Evolutionary conservation across 176 grass and related monocot species (phyloP), one percentile per base, ranked within the genome.

Genomic region (Avena atlantica): DNA sequence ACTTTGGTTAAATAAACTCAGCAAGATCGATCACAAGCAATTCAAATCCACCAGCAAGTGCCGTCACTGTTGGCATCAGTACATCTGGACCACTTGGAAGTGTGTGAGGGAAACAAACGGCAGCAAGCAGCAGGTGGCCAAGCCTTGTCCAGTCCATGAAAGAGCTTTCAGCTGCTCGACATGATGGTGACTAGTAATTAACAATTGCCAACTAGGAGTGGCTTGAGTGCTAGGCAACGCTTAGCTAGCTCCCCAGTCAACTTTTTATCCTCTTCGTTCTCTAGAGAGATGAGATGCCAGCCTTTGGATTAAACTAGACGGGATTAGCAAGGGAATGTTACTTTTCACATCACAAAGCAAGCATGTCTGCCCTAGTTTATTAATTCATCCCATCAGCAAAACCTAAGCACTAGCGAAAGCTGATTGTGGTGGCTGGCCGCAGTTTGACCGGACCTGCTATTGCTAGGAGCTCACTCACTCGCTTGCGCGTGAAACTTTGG

Each of bases 171-270:
- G 57, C 86, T 70, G 40, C 76, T 85, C 64, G 82, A 44, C 62
- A 81, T 61, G 86, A 91, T 88, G 70, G 90, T 45, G 86, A 91
- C 86, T 80, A 85, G 86, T 70, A 77, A 62, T 85, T 88, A 88
- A 88, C 70, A 85, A 91, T 62, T 21, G 81, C 58, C 76, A 91
- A 76, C 68, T 70, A 81, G 85, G 86, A 23, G 71, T 47, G 71
- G 50, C 67, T 83, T 85, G 50, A 90, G 78, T 73, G 60, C 62
- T 86, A 86, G 81, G 85, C 81, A 68, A 80, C 57, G 81, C 29
- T 76, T 88, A 88, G 77, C 76, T 91, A 42, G 6, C 5, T 7
- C 34, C 81, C 81, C 86, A 88, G 77, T 81, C 82, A 52, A 85
- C 89, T 85, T 91, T 91, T 81, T 85, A 85, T 81, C 84, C 89